Percentiles rank a stretch among this genome's conserved stretches.
phyloP scores from a whole-genome alignment of 2,329 filamentous ascomycete species.

The Neofusicoccum cordaticola region DNA sequence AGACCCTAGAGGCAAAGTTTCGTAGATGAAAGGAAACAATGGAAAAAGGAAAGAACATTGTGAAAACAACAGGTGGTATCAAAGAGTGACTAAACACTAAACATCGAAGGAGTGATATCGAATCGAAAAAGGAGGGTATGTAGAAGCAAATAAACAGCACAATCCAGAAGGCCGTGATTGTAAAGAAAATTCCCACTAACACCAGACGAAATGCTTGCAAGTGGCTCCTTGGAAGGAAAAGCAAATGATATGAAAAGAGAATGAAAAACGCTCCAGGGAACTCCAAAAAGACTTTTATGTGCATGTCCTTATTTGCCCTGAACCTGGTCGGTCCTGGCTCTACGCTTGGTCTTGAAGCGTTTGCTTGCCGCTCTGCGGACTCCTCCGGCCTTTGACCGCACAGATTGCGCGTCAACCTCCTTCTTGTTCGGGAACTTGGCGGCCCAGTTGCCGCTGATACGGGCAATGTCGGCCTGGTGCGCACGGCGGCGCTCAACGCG shows the following conservation, averaged over 20 bases:
- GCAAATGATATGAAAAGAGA: neutral
- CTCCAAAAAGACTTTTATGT: constrained; percentile 1
- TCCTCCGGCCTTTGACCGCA: neutral
- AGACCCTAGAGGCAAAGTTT: neutral
- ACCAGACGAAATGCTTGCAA: constrained; percentile 11
- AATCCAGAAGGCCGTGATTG: constrained; percentile 1
- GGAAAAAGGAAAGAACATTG: neutral
- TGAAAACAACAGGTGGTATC: constrained; percentile 1
- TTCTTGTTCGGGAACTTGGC: neutral
- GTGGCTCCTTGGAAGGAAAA: constrained; percentile 1
- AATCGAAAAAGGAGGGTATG: constrained; percentile 15
- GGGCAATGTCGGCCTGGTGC: constrained; percentile 18
- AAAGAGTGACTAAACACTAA: constrained; percentile 11
- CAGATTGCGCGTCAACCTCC: neutral
- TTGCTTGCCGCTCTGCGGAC: constrained; percentile 12
- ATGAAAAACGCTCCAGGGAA: constrained; percentile 1
- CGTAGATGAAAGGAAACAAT: neutral
- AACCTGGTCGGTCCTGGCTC: constrained; percentile 12
- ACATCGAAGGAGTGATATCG: neutral
- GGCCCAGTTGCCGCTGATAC: constrained; percentile 16
- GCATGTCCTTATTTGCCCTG: constrained; percentile 3
- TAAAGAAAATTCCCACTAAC: neutral
- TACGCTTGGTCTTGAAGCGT: constrained; percentile 11
- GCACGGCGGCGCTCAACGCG: constrained; percentile 57
- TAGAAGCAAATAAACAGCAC: neutral